These are phyloP conservation scores for Letharia columbiana DNA, from an alignment of 495 filamentous ascomycete species.

Conservation along the genomic window DNA sequence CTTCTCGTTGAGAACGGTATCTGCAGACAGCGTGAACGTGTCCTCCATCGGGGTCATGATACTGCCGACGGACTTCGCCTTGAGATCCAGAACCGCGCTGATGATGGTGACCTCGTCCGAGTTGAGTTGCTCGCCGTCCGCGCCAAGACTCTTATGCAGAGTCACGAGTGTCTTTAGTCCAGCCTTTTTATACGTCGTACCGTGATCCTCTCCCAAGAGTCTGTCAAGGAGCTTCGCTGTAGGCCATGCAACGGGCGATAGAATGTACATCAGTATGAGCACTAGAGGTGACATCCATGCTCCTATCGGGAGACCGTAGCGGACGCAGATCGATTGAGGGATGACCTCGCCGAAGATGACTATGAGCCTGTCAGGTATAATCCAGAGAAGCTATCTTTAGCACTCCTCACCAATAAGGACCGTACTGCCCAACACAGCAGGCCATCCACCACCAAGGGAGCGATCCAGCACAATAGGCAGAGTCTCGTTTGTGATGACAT, in stretches of 20 bases:
- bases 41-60: slow-evolving; percentile 99
- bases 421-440: slow-evolving; percentile 86
- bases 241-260: slow-evolving; percentile 80
- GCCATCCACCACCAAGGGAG: slow-evolving; percentile 88
- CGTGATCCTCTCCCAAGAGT: slow-evolving; percentile 83
- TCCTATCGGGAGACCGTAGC: slow-evolving; percentile 93
- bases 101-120: slow-evolving; percentile 99
- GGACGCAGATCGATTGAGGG: slow-evolving; percentile 91
- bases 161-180: slow-evolving; percentile 87
- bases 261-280: slow-evolving; percentile 79
- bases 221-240: slow-evolving; percentile 83
- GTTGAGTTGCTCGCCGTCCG: slow-evolving; percentile 80
- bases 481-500: slow-evolving; percentile 98
- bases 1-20: slow-evolving; percentile 79
- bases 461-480: slow-evolving; percentile 91
- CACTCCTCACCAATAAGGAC: slow-evolving; percentile 70
- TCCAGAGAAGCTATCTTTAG: not conserved
- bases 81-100: slow-evolving; percentile 88
- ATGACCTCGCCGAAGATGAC: slow-evolving; percentile 97
- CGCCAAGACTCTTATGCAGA: slow-evolving; percentile 81
- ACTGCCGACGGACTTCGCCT: slow-evolving; percentile 85
- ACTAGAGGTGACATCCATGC: slow-evolving; percentile 90
- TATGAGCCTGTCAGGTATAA: slow-evolving; percentile 29
- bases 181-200: slow-evolving; percentile 92
- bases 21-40: slow-evolving; percentile 89